Conservation (phyloP, 345 rosid species). For the Eucalyptus melliodora region DNA sequence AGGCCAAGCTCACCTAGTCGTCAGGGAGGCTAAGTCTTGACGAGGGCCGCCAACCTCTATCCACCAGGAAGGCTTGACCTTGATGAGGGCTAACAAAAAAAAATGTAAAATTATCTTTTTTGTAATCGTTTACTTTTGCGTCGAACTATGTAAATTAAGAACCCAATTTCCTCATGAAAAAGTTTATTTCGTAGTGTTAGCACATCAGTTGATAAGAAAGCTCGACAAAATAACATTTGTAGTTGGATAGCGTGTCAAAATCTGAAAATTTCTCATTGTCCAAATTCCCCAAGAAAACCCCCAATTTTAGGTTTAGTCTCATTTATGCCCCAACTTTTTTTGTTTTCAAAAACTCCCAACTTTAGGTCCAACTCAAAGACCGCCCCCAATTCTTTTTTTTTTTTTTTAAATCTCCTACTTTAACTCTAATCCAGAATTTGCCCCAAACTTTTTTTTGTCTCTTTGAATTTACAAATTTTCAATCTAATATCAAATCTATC, state of each 20-base stretch:
- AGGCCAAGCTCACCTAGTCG: too few relatives aligned
- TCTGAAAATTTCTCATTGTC: not conserved
- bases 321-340: not conserved
- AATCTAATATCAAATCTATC: not conserved
- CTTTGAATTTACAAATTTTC: not conserved
- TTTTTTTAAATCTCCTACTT: not conserved
- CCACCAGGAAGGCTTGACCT: rapidly evolving
- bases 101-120: not conserved
- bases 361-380: not conserved
- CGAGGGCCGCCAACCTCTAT: too few relatives aligned
- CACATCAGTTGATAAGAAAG: not conserved
- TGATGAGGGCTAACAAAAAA: rapidly evolving
- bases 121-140: not conserved
- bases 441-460: not conserved
- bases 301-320: not conserved
- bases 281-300: not conserved
- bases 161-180: not conserved
- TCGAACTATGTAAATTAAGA: not conserved
- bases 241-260: not conserved
- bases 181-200: not conserved
- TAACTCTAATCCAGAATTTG: not conserved
- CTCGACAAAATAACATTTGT: not conserved
- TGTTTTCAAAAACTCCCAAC: not conserved
- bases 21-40: rapidly evolving
- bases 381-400: not conserved